These are phyloP conservation scores for Gossypium sturtianum DNA, from an alignment of 345 rosid genomes.

Conservation along the genomic window DNA sequence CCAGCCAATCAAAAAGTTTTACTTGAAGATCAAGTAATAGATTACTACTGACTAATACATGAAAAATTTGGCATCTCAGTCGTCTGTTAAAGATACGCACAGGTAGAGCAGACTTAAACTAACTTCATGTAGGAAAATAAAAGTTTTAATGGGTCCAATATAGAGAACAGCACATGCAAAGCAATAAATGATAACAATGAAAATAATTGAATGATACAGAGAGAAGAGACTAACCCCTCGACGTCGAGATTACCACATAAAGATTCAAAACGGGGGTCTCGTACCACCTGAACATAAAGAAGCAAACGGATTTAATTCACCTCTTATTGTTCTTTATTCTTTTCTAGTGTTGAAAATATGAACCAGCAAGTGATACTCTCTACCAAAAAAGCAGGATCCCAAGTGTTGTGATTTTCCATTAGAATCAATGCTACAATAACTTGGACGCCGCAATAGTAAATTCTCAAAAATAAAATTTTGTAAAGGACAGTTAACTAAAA, in stretches of 20 bases:
- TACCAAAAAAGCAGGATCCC: not conserved
- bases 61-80: not conserved
- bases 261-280: slow-evolving; percentile 81
- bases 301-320: not conserved
- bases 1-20: not conserved
- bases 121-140: not conserved
- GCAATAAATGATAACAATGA: not conserved
- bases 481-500: not conserved
- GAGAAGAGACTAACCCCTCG: slow-evolving; percentile 41
- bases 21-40: not conserved
- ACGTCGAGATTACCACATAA: slow-evolving; percentile 35
- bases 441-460: not conserved
- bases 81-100: not conserved
- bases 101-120: not conserved
- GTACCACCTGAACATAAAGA: slow-evolving; percentile 38
- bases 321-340: not conserved
- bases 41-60: not conserved
- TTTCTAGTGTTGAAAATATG: not conserved
- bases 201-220: not conserved
- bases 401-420: not conserved
- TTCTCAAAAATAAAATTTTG: not conserved
- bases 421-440: not conserved
- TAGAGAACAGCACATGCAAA: not conserved
- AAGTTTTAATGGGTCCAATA: not conserved
- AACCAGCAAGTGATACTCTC: not conserved